These are phyloP conservation scores for Nissolia schottii DNA, from an alignment of 306 rosid genomes.

Conservation along the genomic window DNA sequence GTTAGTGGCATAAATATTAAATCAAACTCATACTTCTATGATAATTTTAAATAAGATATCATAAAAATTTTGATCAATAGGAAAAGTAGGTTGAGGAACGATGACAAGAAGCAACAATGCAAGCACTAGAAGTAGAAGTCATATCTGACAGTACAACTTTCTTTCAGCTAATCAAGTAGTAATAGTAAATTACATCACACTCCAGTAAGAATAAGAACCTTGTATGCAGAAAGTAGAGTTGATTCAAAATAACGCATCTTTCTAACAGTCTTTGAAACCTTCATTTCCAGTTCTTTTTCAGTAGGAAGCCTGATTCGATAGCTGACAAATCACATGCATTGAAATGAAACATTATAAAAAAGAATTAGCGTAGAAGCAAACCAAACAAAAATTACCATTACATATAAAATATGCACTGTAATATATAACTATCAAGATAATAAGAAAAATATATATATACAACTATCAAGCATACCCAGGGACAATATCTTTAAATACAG, in stretches of 20 bases:
- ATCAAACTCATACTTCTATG: slow-evolving; percentile 1
- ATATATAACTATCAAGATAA: slow-evolving; percentile 10
- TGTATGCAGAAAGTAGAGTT: slow-evolving; percentile 81
- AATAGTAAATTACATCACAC: not conserved
- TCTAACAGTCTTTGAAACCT: slow-evolving; percentile 82
- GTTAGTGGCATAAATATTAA: slow-evolving; percentile 9
- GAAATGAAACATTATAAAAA: slow-evolving; percentile 12
- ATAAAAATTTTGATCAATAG: not conserved
- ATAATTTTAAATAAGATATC: not conserved
- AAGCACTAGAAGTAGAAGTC: slow-evolving; percentile 9
- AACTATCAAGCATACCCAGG: slow-evolving; percentile 64
- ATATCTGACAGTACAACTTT: not conserved
- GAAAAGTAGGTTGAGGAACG: not conserved
- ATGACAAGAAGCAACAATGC: slow-evolving; percentile 9
- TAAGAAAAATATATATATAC: too few relatives aligned
- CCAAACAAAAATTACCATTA: not conserved
- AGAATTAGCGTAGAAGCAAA: slow-evolving; percentile 1
- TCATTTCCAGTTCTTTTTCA: slow-evolving; percentile 92
- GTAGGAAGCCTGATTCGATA: slow-evolving; percentile 94
- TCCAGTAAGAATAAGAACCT: slow-evolving; percentile 49
- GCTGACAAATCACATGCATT: slow-evolving; percentile 43
- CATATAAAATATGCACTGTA: slow-evolving; percentile 14
- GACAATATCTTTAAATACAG: slow-evolving; percentile 85
- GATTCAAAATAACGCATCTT: slow-evolving; percentile 90
- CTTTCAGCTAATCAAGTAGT: not conserved